Base-by-base conservation (phyloP, 225 moss, liverwort and hornwort species). In the Bryoerythrophyllum caledonicum region DNA sequence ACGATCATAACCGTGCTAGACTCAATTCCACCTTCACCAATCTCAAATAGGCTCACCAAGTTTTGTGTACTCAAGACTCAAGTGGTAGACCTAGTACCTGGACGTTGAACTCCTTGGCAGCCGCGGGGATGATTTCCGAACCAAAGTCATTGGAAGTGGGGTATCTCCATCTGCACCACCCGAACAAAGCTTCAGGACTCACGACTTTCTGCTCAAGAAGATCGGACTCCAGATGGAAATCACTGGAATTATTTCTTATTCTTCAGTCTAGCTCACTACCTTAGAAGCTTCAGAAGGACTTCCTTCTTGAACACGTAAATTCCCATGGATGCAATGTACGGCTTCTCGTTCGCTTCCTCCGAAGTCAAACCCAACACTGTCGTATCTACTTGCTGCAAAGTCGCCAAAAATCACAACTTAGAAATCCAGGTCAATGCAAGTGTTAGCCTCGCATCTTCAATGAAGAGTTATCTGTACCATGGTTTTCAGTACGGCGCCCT, bases 271-370 rank as follows among this genome's bases (percentile, higher is more conserved):
- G 35, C 8, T 23, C 19, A 54, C 59, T 62, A 81, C 99, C 99
- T 93, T 43, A 99, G 78, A 21, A 99, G 90, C 51, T 95, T 95
- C 68, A 95, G 78, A 37, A 99, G 85, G 6, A 99, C 80, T 2
- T 99, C 99, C 71, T 95, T 99, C 74, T 95, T 95, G 79, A 99
- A 99, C 6, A 99, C 95, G 25, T 99, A 99, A 32, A 99, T 93
- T 13, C 99, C 99, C 95, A 99, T 99, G 19, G 99, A 99, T 27
- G 99, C 99, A 76, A 99, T 92, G 73, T 95, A 99, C 15, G 99
- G 95, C 69, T 87, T 90, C 71, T 59, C 27, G 63, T 74, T 66
- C 35, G 99, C 87, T 72, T 95, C 91, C 32, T 99, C 89, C 6
- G 84, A 52, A 17, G 88, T 84, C 52, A 99, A 86, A 27, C 99